Conservation (phyloP, 345 rosid genomes). For the Corchorus olitorius region DNA sequence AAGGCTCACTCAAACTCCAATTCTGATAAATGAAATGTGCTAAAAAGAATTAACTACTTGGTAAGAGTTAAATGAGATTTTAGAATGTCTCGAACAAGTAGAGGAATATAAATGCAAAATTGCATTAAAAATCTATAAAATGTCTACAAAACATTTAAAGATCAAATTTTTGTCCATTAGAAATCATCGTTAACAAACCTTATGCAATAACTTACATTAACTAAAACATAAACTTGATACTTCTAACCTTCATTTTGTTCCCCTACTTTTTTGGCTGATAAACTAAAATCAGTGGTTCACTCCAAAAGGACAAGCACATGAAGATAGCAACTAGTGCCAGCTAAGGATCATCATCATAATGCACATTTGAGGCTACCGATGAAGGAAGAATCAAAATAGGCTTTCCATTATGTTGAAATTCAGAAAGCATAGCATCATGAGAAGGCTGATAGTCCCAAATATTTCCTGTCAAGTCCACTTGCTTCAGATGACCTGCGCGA, state of each 20-base stretch:
- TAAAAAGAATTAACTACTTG: background rate
- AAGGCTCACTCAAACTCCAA: background rate
- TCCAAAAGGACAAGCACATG: background rate
- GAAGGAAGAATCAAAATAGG: conserved; percentile 61
- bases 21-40: background rate
- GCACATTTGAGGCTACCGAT: conserved; percentile 31
- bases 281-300: background rate
- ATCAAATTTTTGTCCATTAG: background rate
- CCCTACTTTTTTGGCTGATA: background rate
- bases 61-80: background rate
- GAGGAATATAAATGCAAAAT: background rate
- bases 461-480: conserved; percentile 81
- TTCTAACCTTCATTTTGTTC: background rate
- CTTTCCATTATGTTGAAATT: conserved; percentile 63
- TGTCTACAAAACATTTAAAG: background rate
- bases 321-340: background rate
- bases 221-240: background rate
- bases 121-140: background rate
- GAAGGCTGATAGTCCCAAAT: conserved; percentile 40
- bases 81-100: background rate
- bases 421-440: conserved; percentile 44
- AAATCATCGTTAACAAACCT: background rate
- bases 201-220: too few relatives aligned
- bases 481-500: conserved; percentile 57
- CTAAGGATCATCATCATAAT: conserved; percentile 88